A percentile compares a stretch with the other conserved stretches of the same genome.
Evolutionary conservation across 2,329 filamentous ascomycete genomes (phyloP).

Genomic region (Pyrenophora graminea): DNA sequence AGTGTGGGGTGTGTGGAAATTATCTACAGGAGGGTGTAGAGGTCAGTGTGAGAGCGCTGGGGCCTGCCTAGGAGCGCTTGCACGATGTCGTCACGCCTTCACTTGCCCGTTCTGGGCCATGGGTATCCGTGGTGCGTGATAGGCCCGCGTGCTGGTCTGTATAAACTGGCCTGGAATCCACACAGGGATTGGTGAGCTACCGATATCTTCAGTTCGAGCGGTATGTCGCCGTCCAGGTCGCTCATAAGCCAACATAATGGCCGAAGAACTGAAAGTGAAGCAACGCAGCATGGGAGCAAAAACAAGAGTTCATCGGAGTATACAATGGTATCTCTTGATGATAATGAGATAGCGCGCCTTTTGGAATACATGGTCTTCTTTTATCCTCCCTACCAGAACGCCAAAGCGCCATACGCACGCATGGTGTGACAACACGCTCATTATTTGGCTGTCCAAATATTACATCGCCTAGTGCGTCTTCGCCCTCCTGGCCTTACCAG

Average conservation of each 20-base stretch:
- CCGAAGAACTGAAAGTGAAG: background rate
- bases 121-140: background rate
- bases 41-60: background rate
- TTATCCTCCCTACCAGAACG: conserved; percentile 20
- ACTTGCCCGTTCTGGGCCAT: no score
- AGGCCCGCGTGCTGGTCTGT: no score
- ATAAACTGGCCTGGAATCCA: no score
- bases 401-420: conserved; percentile 34
- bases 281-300: background rate
- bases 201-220: no score
- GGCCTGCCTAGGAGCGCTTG: background rate
- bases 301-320: background rate
- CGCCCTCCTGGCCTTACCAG: conserved; percentile 42
- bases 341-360: conserved; percentile 2
- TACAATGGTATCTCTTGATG: conserved; percentile 23
- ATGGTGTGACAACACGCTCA: background rate
- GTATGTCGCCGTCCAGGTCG: conserved; percentile 5
- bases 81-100: no score
- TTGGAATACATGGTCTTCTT: conserved; percentile 15
- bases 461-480: conserved; percentile 31
- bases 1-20: background rate
- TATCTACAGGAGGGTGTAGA: no score
- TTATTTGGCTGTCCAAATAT: background rate
- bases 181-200: no score
- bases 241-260: background rate